These are phyloP conservation scores for Aspergillus cavernicola DNA, from an alignment of 495 filamentous ascomycete species.

Conservation along the genomic window DNA sequence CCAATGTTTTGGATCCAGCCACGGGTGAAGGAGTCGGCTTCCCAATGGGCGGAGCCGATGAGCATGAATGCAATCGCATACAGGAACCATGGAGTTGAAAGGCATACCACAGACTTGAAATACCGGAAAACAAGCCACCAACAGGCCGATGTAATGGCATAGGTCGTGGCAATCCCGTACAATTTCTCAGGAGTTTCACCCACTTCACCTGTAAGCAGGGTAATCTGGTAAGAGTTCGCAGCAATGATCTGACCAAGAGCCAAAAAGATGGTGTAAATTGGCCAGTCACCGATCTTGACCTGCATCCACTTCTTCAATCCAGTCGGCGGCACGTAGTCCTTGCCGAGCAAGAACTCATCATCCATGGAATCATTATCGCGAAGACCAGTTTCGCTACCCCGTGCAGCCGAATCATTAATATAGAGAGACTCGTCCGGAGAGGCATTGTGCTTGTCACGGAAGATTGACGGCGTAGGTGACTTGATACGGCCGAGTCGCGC, in stretches of 20 bases:
- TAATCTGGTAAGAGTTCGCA: constrained; percentile 69
- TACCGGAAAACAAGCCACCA: constrained; percentile 65
- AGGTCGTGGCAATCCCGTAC: constrained; percentile 64
- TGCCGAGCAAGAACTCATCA: constrained; percentile 60
- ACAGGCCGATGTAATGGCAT: constrained; percentile 53
- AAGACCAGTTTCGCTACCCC: constrained; percentile 22
- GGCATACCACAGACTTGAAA: constrained; percentile 56
- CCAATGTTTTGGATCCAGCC: constrained; percentile 50
- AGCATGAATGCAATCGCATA: constrained; percentile 64
- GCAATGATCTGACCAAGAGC: constrained; percentile 67
- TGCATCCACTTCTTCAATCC: constrained; percentile 55
- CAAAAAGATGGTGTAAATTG: constrained; percentile 62
- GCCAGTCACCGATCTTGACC: constrained; percentile 58
- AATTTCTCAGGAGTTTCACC: constrained; percentile 59
- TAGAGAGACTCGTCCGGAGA: constrained; percentile 35
- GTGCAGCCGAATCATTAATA: constrained; percentile 26
- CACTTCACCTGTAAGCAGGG: constrained; percentile 61
- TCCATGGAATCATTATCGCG: constrained; percentile 17
- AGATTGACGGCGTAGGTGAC: constrained; percentile 40
- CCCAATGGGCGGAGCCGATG: constrained; percentile 62
- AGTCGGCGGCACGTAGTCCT: constrained; percentile 61
- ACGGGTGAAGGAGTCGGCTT: constrained; percentile 34
- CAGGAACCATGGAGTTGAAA: constrained; percentile 59
- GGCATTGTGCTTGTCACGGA: constrained; percentile 27
- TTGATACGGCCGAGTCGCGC: constrained; percentile 47